Evolutionary conservation across 345 rosid species (phyloP), one percentile per base, ranked within the genome.

Genomic region (Firmiana major): DNA sequence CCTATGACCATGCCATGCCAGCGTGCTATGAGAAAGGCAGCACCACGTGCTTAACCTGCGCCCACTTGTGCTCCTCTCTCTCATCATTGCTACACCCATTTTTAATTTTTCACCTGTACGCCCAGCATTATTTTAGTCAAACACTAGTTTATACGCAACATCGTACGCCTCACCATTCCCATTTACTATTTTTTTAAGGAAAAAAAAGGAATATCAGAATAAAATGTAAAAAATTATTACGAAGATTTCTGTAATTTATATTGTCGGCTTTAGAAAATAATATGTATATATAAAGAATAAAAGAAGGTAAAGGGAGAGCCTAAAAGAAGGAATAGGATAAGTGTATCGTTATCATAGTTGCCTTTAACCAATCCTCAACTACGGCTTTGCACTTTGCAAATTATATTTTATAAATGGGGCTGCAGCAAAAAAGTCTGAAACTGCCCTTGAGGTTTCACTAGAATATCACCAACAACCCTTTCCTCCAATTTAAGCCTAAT

Each of bases 11-110:
- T 28, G 80, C n/a, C n/a, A n/a, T 71, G 80, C 69, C 88, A 88
- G 91, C 88, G 94, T 89, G 96, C 93, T 68, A 88, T 75, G 84
- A 83, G 84, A 87, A 85, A 80, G 83, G 86, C 83, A 85, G 84
- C 89, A n/a, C 94, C 97, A 91, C 97, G 89, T 91, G 94, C 93
- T 83, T 88, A 84, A 87, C 88, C 90, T 88, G 87, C 86, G 86
- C 90, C 91, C 93, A 90, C 90, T 75, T 83, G 81, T 77, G 80
- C 68, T 80, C 84, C 76, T 80, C 83, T 63, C 81, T 72, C 94
- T 89, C 98, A 95, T 92, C 94, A 93, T 90, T 91, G 91, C 90
- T 82, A 59, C 79, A 36, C 77, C 79, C 60, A 71, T 77, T 55
- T 73, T 28, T 70, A 17, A 42, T 58, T 71, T 78, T 72, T 76